Conservation (phyloP, 192 early-diverging fungal genomes). For the Rhizoclosmatium globosum region DNA sequence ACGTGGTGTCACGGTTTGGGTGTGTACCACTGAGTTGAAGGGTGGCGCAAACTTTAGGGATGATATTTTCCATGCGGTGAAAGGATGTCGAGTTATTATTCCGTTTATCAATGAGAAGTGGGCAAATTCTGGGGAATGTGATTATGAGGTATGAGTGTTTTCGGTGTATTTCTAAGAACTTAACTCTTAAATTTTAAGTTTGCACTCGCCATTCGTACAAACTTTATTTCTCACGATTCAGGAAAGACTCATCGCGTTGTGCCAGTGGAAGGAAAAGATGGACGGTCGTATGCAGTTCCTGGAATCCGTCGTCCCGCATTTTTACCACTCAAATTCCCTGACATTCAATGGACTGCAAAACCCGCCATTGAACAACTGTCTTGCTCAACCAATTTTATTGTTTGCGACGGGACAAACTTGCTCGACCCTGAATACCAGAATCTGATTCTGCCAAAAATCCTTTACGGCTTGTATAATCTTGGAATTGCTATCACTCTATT, state of each 20-base stretch:
- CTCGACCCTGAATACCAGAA: neutral
- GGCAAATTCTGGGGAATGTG: constrained; percentile 36
- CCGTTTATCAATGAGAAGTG: constrained; percentile 31
- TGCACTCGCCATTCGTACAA: constrained; percentile 26
- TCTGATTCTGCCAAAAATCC: constrained; percentile 8
- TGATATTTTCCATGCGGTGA: constrained; percentile 27
- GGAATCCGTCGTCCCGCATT: constrained; percentile 33
- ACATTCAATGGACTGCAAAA: constrained; percentile 5
- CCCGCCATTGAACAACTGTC: constrained; percentile 26
- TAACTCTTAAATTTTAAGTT: too few species aligned
- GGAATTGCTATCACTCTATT: constrained; percentile 16
- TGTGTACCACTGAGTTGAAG: constrained; percentile 26
- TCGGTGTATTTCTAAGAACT: too few species aligned
- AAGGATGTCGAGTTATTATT: constrained; percentile 27
- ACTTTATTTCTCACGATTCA: constrained; percentile 35
- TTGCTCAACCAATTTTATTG: constrained; percentile 32
- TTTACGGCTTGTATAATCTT: constrained; percentile 23
- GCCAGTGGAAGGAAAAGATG: neutral
- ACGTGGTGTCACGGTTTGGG: constrained; percentile 29
- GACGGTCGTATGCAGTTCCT: constrained; percentile 4
- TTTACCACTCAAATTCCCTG: constrained; percentile 36
- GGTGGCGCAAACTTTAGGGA: constrained; percentile 31
- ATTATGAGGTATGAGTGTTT: neutral
- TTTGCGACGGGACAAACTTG: constrained; percentile 23
- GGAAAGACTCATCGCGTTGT: constrained; percentile 18